Conservation (phyloP, 805 yeast species). For the Ogataea trehalophila region DNA sequence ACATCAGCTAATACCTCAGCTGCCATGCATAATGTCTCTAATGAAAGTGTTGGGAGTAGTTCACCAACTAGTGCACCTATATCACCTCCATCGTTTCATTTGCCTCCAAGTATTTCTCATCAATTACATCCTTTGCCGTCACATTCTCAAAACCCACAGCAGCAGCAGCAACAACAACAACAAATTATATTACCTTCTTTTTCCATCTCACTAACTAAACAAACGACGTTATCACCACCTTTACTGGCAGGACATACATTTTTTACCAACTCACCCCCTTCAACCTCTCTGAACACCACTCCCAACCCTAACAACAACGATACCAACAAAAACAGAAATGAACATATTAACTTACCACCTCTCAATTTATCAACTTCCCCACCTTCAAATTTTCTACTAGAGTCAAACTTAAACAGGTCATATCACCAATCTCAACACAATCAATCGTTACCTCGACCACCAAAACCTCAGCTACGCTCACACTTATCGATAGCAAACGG, state of each 20-base stretch:
- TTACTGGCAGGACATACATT: too few relatives aligned
- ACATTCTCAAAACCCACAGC: not conserved
- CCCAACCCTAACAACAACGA: not conserved
- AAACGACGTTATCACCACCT: not conserved
- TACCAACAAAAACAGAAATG: not conserved
- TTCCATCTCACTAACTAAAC: not conserved
- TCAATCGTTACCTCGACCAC: not conserved
- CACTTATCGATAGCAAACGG: not conserved
- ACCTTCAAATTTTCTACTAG: not conserved
- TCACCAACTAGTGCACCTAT: not conserved
- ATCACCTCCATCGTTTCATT: not conserved
- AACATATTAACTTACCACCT: not conserved
- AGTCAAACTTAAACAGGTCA: not conserved
- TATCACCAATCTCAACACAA: not conserved
- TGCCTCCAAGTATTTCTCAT: not conserved
- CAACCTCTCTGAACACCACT: not conserved
- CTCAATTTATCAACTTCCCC: not conserved
- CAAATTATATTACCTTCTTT: not conserved
- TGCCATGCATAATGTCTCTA: not conserved
- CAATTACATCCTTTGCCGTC: not conserved
- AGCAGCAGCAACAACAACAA: not conserved
- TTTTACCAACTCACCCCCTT: too few relatives aligned
- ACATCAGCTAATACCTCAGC: not conserved
- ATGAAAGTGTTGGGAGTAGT: not conserved
- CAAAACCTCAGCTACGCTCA: not conserved